phyloP scores from a whole-genome alignment of 306 rosid species.

The Glycine tomentella region DNA sequence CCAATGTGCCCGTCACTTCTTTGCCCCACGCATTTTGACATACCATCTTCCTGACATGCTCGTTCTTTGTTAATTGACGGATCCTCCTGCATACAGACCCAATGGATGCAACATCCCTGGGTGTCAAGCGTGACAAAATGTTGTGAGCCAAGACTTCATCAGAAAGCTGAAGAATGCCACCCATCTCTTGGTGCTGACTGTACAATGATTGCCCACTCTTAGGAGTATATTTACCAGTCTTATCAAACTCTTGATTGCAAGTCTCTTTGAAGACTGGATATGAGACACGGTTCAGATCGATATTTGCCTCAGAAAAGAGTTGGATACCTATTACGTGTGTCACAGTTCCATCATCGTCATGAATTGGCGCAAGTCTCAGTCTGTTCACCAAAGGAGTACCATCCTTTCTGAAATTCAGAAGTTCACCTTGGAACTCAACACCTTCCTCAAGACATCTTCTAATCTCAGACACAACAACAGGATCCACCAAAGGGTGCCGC shows the following conservation, averaged over 20 bases:
- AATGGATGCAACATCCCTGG: constrained; percentile 95
- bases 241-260: constrained; percentile 62
- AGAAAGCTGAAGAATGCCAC: constrained; percentile 95
- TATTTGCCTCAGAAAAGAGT: constrained; percentile 82
- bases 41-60: constrained; percentile 96
- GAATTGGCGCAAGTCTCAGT: constrained; percentile 82
- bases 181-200: constrained; percentile 66
- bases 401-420: constrained; percentile 91
- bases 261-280: constrained; percentile 93
- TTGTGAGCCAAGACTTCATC: constrained; percentile 98
- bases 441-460: constrained; percentile 92
- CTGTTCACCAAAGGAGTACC: constrained; percentile 90
- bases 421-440: constrained; percentile 90
- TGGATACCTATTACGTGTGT: constrained; percentile 94
- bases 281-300: constrained; percentile 77
- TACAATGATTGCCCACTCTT: constrained; percentile 54
- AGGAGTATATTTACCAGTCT: constrained; percentile 51
- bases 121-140: constrained; percentile 92
- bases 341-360: constrained; percentile 82
- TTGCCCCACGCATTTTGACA: constrained; percentile 99
- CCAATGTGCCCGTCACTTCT: constrained; percentile 91
- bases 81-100: constrained; percentile 97
- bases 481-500: constrained; percentile 96
- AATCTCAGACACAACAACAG: constrained; percentile 96
- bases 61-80: constrained; percentile 87